Evolutionary conservation across 2,329 filamentous ascomycete species (phyloP), one percentile per base, ranked within the genome.

Genomic region (Ophiostoma tasmaniense): DNA sequence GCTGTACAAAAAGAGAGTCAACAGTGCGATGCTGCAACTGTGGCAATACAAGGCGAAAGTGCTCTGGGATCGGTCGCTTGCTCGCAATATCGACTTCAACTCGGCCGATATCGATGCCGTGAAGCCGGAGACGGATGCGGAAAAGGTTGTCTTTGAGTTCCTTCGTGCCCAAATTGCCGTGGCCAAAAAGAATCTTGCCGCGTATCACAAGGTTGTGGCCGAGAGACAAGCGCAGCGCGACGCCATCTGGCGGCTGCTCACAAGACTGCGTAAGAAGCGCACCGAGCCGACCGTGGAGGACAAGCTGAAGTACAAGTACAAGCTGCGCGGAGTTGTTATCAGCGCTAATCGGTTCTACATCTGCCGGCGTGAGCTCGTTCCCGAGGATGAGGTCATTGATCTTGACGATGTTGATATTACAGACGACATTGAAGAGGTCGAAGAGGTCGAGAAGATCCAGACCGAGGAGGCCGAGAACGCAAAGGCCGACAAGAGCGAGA

Each of bases 321-420:
- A 71, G 0, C 72, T 79, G 7, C 74, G 76, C 8, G 78, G 77
- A 5, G 74, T 79, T 1, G 73, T 74, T 11, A 73, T 69, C 8
- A 72, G 73, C 1, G 42, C 71, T 1, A 72, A 75, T 30, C 73
- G 71, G 5, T 73, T 77, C 1, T 79, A 76, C 42, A 64, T 77
- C 28, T 75, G 75, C 39, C 72, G 72, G 28, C 73, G 74, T 14
- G 71, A 68, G 6, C 73, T 72, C 62, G 68, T 72, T 22, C 62
- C 33, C 8, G 61, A 22, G 33, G 33, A 13, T 3, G 61, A 22
- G 30, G 30, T 37, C 20, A 61, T 61, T 4, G 22, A 61, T 20
- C 22, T 61, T 2, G 55, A 61, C 25, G 14, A 30, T n/a, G 17
- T n/a, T n/a, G 45, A 52, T 5, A 22, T n/a, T 4, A 20, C 45